Evolutionary conservation across 306 rosid species (phyloP).

Genomic region (Lagenaria siceraria): DNA sequence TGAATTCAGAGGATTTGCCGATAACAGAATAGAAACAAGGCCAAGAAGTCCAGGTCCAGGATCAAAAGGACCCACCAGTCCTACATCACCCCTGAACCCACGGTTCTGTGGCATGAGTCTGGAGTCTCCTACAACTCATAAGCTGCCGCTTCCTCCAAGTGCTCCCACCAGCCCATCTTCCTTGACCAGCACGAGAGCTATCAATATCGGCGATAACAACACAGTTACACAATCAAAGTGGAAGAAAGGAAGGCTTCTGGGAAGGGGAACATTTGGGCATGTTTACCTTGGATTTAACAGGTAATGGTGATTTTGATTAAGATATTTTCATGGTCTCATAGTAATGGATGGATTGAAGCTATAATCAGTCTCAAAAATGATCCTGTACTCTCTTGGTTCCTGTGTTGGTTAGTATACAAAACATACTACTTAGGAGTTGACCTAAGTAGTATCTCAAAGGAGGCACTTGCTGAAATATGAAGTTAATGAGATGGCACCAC

Average conservation of each 20-base stretch:
- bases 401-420: not conserved
- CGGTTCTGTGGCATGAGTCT: constrained; percentile 36
- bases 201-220: constrained; percentile 24
- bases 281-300: constrained; percentile 88
- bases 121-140: constrained; percentile 72
- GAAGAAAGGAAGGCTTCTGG: constrained; percentile 93
- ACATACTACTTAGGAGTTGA: not conserved
- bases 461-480: not conserved
- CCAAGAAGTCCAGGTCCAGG: constrained; percentile 75
- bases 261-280: constrained; percentile 95
- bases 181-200: constrained; percentile 25
- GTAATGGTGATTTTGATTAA: constrained; percentile 19
- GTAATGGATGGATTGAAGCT: not conserved
- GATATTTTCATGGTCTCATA: not conserved
- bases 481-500: not conserved
- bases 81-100: constrained; percentile 81
- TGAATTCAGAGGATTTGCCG: constrained; percentile 42
- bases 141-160: constrained; percentile 92
- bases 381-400: not conserved
- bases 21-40: constrained; percentile 38
- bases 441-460: not conserved
- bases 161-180: constrained; percentile 83
- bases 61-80: constrained; percentile 80
- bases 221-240: constrained; percentile 39
- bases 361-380: not conserved